Evolutionary conservation across 164 flowering plant genomes (phyloP).

Genomic region (Piper betle): DNA sequence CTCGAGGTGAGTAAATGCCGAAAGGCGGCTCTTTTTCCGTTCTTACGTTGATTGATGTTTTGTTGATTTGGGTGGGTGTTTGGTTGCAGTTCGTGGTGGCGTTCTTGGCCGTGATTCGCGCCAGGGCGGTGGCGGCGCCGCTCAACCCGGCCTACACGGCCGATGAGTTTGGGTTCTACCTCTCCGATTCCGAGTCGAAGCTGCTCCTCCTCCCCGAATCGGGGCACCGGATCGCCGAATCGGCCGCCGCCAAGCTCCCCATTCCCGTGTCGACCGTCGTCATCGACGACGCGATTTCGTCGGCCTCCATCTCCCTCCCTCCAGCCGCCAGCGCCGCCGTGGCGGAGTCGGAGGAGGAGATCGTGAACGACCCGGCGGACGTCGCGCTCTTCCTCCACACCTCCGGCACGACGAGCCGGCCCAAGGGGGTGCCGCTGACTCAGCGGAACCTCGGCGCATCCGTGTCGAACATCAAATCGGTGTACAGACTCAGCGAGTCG

Average conservation of each 20-base stretch:
- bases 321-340: constrained; percentile 10
- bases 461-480: constrained; percentile 53
- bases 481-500: constrained; percentile 54
- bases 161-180: constrained; percentile 88
- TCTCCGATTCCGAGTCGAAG: constrained; percentile 84
- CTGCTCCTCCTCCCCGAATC: constrained; percentile 44
- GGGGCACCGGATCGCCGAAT: constrained; percentile 46
- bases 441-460: constrained; percentile 71
- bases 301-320: constrained; percentile 15
- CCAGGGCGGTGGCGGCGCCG: constrained; percentile 78
- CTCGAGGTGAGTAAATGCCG: constrained; percentile 40
- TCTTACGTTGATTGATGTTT: background rate
- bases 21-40: background rate
- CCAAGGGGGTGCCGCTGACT: constrained; percentile 86
- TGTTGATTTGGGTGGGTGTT: background rate
- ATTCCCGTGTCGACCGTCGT: constrained; percentile 44
- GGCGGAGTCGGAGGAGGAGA: constrained; percentile 1
- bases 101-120: constrained; percentile 82
- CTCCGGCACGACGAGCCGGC: constrained; percentile 91
- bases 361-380: constrained; percentile 54
- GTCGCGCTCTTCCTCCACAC: constrained; percentile 89
- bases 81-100: constrained; percentile 52
- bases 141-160: constrained; percentile 79
- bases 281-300: constrained; percentile 15
- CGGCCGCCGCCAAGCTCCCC: constrained; percentile 64